Base-by-base conservation (phyloP, 331 rosid species). In the Cydonia oblonga region DNA sequence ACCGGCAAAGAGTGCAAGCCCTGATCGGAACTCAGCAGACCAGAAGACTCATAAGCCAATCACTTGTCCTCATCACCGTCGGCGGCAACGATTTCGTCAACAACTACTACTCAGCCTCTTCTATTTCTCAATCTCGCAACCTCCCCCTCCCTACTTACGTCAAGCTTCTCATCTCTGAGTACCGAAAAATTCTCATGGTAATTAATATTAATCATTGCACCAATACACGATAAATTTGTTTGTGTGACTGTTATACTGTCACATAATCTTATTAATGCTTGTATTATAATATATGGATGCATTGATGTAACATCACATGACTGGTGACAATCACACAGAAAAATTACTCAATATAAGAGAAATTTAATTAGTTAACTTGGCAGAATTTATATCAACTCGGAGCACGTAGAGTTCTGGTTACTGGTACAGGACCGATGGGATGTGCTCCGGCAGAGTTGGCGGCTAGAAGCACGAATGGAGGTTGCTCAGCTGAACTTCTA, bases 401-500 rank as follows among this genome's bases (percentile, higher is more conserved):
- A 69, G 95, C 92, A n/a, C 72, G 97, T 0, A 81, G 96, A 79
- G 92, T 93, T 26, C 28, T 93, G n/a, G 98, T 93, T 79, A 89
- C 97, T 0, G 98, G 98, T 15, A 90, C 97, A 0, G 96, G 98
- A 26, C 97, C 96, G 58, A 46, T 93, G 72, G 98, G 98, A 0
- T 89, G 98, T 64, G 97, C 80, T 23, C 97, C 97, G 0, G 95
- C 97, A 2, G 98, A 93, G 49, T 52, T 90, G 79, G 98, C 96
- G 0, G 18, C 63, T 78, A 58, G 92, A 64, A 19, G 92, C 81
- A 26, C 16, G 3, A 82, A 85, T 30, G 97, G 97, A 57, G 5
- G 81, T 35, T 91, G 98, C 68, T 74, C 87, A 0, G 23, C 66
- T 2, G 98, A 91, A 23, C 76, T 93, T 54, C 88, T 86, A 61